Evolutionary conservation across 2,329 filamentous ascomycete genomes (phyloP), one percentile per base, ranked within the genome.

Genomic region (Ascochyta rabiei): DNA sequence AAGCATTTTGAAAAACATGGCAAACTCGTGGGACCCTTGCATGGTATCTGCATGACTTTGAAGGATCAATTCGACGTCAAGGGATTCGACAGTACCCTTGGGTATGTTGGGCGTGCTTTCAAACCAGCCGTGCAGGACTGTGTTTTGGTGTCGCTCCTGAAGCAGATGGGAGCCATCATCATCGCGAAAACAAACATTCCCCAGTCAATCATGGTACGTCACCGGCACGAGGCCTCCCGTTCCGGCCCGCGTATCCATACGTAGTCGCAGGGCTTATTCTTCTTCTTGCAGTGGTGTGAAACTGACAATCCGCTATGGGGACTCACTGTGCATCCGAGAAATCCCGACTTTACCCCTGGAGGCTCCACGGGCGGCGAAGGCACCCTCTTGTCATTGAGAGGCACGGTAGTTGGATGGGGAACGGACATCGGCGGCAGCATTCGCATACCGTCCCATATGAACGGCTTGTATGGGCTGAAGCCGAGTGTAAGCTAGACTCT

Each of bases 91-190:
- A 80, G 76, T 30, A 72, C 71, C 1, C 75, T 88, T 78, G 86
- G 85, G 12, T 88, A 87, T 63, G 77, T 87, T 21, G 84, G 85
- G n/a, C 86, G 85, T 80, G 82, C 81, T 0, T 81, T 81, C 48
- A 67, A 76, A 1, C 82, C 82, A 0, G 82, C 82, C 1, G 52
- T 56, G 0, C 74, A 81, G 8, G 79, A 86, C 62, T 80, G 80
- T 4, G 75, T 77, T 1, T 57, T 88, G n/a, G 82, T 81, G 6
- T 83, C 82, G 0, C 83, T 86, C 59, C 73, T 87, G 70, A 85
- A 82, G 45, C 73, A 79, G 37, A 79, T 80, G 54, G 78, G 76
- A 3, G 82, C 75, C 54, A 80, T 76, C 28, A 82, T 76, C 64
- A 76, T 74, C 74, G 72, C 68, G 69, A 78, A 37, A 81, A 80